These are phyloP conservation scores for Colletotrichum simmondsii DNA, from an alignment of 2,329 filamentous ascomycete genomes.

Conservation along the genomic window DNA sequence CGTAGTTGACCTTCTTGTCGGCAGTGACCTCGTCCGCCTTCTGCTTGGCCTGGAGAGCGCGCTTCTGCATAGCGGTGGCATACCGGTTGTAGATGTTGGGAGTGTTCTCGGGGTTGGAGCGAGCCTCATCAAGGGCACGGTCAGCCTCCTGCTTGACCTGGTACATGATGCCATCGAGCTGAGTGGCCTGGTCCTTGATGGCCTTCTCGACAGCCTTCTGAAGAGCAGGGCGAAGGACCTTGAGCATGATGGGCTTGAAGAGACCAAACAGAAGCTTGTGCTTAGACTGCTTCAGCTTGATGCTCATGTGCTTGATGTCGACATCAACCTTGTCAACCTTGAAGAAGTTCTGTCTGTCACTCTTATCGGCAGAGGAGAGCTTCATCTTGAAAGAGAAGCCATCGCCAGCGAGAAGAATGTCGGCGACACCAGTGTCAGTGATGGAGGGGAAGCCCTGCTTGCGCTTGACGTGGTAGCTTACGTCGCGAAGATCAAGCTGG, in stretches of 20 bases:
- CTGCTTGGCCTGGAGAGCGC: slow-evolving; percentile 79
- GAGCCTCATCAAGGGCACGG: slow-evolving; percentile 72
- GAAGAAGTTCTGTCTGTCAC: slow-evolving; percentile 86
- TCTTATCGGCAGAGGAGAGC: slow-evolving; percentile 81
- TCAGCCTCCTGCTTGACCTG: slow-evolving; percentile 87
- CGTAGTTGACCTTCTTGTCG: slow-evolving; percentile 82
- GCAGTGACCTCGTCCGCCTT: slow-evolving; percentile 72
- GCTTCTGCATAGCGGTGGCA: slow-evolving; percentile 77
- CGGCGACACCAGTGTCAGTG: slow-evolving; percentile 87
- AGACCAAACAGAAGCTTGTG: slow-evolving; percentile 91
- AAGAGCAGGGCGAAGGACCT: slow-evolving; percentile 83
- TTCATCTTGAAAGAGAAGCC: slow-evolving; percentile 94
- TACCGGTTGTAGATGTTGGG: slow-evolving; percentile 92
- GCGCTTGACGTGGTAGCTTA: slow-evolving; percentile 94
- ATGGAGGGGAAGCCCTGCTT: slow-evolving; percentile 93
- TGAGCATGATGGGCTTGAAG: slow-evolving; percentile 88
- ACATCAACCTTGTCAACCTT: slow-evolving; percentile 92
- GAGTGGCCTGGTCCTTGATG: slow-evolving; percentile 83
- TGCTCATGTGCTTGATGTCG: slow-evolving; percentile 81
- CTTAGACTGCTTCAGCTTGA: slow-evolving; percentile 94
- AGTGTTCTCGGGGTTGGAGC: slow-evolving; percentile 76
- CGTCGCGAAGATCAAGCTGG: slow-evolving; percentile 91
- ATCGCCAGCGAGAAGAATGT: slow-evolving; percentile 86
- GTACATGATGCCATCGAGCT: slow-evolving; percentile 79
- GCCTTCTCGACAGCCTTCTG: slow-evolving; percentile 91